Conservation (phyloP, 495 filamentous ascomycete genomes). For the Neurospora intermedia region DNA sequence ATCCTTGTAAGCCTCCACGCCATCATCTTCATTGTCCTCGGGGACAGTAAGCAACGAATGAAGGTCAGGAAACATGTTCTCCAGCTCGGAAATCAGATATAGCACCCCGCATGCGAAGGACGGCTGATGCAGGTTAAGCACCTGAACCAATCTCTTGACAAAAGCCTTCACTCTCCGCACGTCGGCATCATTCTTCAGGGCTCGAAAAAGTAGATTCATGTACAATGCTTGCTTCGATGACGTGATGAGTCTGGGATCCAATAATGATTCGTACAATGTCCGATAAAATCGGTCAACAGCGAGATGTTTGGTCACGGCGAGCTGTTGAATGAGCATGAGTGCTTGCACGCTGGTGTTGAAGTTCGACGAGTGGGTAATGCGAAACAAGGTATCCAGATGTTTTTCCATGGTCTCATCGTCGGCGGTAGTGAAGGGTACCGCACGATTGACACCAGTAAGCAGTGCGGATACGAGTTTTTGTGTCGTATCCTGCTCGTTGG, state of each 20-base stretch:
- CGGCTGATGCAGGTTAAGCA: conserved; percentile 79
- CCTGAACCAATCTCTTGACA: conserved; percentile 80
- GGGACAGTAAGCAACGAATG: conserved; percentile 60
- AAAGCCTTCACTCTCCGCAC: conserved; percentile 89
- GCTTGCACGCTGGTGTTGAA: conserved; percentile 98
- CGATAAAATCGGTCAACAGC: conserved; percentile 85
- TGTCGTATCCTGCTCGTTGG: conserved; percentile 45
- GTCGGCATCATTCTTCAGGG: conserved; percentile 77
- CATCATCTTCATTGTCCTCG: conserved; percentile 46
- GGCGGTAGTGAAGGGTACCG: conserved; percentile 80
- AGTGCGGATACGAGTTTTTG: conserved; percentile 88
- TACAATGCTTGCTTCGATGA: conserved; percentile 95
- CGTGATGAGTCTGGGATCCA: conserved; percentile 75
- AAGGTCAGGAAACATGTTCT: conserved; percentile 62
- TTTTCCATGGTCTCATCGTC: conserved; percentile 70
- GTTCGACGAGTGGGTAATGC: conserved; percentile 92
- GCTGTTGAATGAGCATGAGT: conserved; percentile 88
- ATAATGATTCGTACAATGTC: conserved; percentile 86
- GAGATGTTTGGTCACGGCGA: conserved; percentile 63
- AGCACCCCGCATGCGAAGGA: conserved; percentile 84
- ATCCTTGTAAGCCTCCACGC: conserved; percentile 40
- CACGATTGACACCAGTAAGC: conserved; percentile 88
- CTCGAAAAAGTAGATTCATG: conserved; percentile 79
- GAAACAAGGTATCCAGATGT: conserved; percentile 87
- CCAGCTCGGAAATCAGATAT: conserved; percentile 75